These are phyloP conservation scores for Thyridium curvatum DNA, from an alignment of 2,329 filamentous ascomycete genomes.

Conservation along the genomic window DNA sequence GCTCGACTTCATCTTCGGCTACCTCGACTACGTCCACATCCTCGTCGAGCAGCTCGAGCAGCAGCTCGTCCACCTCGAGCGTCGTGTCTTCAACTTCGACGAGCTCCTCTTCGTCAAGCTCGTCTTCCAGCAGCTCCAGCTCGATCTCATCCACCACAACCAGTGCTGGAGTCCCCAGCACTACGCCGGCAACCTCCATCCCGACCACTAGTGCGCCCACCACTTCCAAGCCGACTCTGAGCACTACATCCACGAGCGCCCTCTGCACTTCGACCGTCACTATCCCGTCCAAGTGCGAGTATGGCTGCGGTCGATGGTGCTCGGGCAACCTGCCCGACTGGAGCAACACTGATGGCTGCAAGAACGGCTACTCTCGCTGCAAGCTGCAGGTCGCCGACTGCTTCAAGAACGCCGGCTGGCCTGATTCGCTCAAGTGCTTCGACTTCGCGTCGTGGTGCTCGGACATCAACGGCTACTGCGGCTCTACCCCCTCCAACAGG, in stretches of 20 bases:
- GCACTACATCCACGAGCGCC: conserved; percentile 26
- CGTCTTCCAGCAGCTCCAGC: conserved; percentile 3
- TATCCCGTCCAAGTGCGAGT: conserved; percentile 42
- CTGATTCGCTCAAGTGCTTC: conserved; percentile 41
- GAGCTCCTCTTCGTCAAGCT: conserved; percentile 30
- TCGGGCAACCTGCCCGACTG: conserved; percentile 42
- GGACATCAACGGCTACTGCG: conserved; percentile 38
- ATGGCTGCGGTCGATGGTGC: conserved; percentile 49
- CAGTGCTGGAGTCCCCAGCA: conserved; percentile 4
- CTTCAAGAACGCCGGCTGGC: conserved; percentile 45
- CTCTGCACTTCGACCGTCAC: conserved; percentile 41
- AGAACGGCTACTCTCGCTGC: conserved; percentile 35
- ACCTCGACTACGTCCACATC: conserved; percentile 6
- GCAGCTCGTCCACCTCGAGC: conserved; percentile 1
- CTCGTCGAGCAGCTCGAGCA: conserved; percentile 5
- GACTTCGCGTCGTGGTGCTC: conserved; percentile 43
- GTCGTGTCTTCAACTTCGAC: conserved; percentile 1
- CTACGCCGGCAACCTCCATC: conserved; percentile 5
- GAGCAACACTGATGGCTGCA: conserved; percentile 33
- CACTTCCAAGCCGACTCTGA: conserved; percentile 13
- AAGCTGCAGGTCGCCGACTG: conserved; percentile 41
- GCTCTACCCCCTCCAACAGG: conserved; percentile 13
- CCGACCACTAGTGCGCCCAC: conserved; percentile 12
- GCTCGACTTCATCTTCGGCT: conserved; percentile 7
- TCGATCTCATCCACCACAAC: conserved; percentile 8